Evolutionary conservation across 495 filamentous ascomycete genomes (phyloP).

Genomic region (Podospora bellae-mahoneyi): DNA sequence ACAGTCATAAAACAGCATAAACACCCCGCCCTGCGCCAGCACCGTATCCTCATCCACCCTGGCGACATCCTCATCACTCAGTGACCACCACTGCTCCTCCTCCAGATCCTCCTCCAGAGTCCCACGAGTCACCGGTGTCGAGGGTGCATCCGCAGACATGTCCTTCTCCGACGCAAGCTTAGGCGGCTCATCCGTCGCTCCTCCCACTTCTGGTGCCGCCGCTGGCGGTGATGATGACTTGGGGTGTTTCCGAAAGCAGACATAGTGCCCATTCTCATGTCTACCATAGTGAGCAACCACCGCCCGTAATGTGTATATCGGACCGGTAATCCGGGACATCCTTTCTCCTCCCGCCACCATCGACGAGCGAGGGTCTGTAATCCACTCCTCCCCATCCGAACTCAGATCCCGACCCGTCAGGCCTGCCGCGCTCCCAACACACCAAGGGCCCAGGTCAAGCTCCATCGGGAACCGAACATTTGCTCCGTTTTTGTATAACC

Average conservation of each 20-base stretch:
- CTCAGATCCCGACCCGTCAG: constrained; percentile 1
- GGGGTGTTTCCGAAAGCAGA: constrained; percentile 76
- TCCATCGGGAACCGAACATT: constrained; percentile 67
- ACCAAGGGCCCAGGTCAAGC: constrained; percentile 77
- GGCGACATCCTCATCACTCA: constrained; percentile 81
- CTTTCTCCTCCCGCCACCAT: constrained; percentile 58
- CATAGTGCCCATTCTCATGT: constrained; percentile 95
- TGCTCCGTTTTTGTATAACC: constrained; percentile 77
- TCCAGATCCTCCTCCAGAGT: constrained; percentile 8
- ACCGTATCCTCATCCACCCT: constrained; percentile 70
- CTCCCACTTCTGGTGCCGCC: not conserved
- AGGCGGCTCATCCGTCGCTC: not conserved
- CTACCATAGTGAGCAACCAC: constrained; percentile 85
- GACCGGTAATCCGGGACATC: constrained; percentile 45
- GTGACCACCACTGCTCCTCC: constrained; percentile 64
- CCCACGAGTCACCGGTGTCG: constrained; percentile 6
- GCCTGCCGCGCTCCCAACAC: constrained; percentile 54
- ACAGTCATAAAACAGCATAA: constrained; percentile 95
- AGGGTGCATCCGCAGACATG: not conserved
- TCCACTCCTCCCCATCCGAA: constrained; percentile 59
- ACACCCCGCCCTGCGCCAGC: constrained; percentile 75
- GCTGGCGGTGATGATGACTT: constrained; percentile 8
- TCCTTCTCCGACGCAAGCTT: constrained; percentile 2
- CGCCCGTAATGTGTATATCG: constrained; percentile 75
- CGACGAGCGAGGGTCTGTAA: constrained; percentile 57